phyloP scores from a whole-genome alignment of 805 yeast species.

The Pichia manshurica region DNA sequence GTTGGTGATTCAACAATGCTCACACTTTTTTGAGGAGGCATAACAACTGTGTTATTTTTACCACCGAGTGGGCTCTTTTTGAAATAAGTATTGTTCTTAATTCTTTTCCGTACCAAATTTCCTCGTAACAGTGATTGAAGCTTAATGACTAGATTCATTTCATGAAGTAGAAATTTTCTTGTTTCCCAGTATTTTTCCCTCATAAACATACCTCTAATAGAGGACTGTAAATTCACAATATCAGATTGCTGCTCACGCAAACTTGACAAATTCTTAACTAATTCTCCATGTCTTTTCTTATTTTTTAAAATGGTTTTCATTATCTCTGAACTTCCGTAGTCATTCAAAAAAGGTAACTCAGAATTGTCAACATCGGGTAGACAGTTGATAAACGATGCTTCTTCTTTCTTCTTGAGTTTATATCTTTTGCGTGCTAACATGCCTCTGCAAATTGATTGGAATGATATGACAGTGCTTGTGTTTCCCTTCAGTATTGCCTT shows the following conservation, averaged over 20 bases:
- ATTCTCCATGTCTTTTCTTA: conserved; percentile 20
- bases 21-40: not conserved
- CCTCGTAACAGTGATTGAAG: conserved; percentile 45
- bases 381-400: not conserved
- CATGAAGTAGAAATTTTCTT: conserved; percentile 18
- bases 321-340: conserved; percentile 20
- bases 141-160: conserved; percentile 23
- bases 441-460: conserved; percentile 53
- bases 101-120: conserved; percentile 12
- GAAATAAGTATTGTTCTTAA: not conserved
- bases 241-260: conserved; percentile 17
- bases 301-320: conserved; percentile 38
- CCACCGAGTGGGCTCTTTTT: too few relatives aligned
- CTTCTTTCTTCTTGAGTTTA: conserved; percentile 1
- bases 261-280: conserved; percentile 14
- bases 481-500: conserved; percentile 56
- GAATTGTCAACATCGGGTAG: not conserved
- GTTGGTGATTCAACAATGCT: not conserved
- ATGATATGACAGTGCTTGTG: conserved; percentile 40
- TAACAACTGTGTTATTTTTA: not conserved
- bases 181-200: conserved; percentile 18
- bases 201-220: conserved; percentile 29
- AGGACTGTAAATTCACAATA: conserved; percentile 32
- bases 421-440: conserved; percentile 11
- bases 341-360: not conserved